Evolutionary conservation across 2,329 filamentous ascomycete genomes (phyloP).

Genomic region (Aspergillus neoniger): DNA sequence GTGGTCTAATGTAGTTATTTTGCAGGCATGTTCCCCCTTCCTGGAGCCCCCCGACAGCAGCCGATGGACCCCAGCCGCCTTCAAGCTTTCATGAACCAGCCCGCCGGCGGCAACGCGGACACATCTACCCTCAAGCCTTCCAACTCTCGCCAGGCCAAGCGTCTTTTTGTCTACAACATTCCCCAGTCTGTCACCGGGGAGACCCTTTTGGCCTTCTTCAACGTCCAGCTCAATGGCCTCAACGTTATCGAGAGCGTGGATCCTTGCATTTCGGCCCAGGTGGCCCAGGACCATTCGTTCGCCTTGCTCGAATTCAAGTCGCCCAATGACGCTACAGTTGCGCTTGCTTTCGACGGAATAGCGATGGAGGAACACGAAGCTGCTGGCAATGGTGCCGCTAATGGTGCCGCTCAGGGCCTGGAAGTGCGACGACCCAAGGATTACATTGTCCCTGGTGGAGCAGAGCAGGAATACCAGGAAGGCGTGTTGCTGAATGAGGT

Average conservation of each 20-base stretch:
- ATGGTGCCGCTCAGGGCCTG: constrained; percentile 59
- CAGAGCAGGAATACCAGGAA: constrained; percentile 72
- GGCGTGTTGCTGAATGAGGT: constrained; percentile 79
- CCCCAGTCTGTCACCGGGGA: constrained; percentile 75
- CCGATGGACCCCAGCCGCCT: constrained; percentile 92
- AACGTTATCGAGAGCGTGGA: constrained; percentile 85
- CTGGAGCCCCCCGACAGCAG: constrained; percentile 90
- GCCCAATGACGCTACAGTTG: constrained; percentile 84
- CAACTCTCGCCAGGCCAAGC: constrained; percentile 91
- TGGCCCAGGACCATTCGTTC: constrained; percentile 77
- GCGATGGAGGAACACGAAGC: constrained; percentile 75
- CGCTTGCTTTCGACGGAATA: constrained; percentile 85
- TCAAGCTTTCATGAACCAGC: constrained; percentile 93
- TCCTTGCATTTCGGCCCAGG: constrained; percentile 79
- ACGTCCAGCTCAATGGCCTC: constrained; percentile 92
- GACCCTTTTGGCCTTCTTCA: constrained; percentile 80
- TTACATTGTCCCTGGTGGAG: constrained; percentile 85
- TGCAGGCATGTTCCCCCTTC: constrained; percentile 90
- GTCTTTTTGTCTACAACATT: constrained; percentile 84
- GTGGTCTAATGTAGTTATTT: constrained; percentile 1
- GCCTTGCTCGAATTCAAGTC: constrained; percentile 90
- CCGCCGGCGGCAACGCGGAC: constrained; percentile 67
- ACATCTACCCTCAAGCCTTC: constrained; percentile 85
- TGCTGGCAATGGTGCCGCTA: constrained; percentile 43
- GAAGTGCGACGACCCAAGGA: constrained; percentile 88